Conservation (phyloP, 139 green algal genomes). For the Monoraphidium neglectum region DNA sequence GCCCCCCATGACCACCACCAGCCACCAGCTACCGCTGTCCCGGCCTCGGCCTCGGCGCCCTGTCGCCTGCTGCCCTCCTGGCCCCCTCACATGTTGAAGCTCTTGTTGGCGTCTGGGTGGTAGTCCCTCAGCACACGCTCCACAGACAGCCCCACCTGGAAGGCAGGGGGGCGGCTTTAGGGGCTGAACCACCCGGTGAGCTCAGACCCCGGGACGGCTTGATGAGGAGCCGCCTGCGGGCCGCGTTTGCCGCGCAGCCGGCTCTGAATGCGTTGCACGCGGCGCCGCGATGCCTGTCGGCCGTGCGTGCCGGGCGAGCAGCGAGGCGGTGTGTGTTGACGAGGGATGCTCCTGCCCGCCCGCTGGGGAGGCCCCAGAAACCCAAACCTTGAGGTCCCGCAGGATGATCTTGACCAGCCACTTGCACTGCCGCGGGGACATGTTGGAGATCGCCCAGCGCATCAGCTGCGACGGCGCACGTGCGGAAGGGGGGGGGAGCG, state of each 20-base stretch:
- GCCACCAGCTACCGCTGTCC: no score
- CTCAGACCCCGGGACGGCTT: no score
- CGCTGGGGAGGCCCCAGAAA: not conserved
- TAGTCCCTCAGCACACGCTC: slow-evolving; percentile 59
- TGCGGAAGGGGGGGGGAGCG: not conserved
- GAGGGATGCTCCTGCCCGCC: not conserved
- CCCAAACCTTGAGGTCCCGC: slow-evolving; percentile 61
- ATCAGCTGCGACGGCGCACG: not conserved
- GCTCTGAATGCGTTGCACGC: no score
- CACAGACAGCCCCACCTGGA: slow-evolving; percentile 64
- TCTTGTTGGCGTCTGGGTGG: slow-evolving; percentile 71
- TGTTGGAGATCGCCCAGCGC: slow-evolving; percentile 34
- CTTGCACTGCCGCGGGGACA: slow-evolving; percentile 59
- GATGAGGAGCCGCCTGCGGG: no score
- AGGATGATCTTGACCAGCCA: slow-evolving; percentile 79
- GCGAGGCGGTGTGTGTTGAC: not conserved
- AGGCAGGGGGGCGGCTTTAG: not conserved
- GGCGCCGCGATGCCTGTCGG: not conserved
- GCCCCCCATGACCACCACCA: slow-evolving; percentile 17
- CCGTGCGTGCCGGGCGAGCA: no score
- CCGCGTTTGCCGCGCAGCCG: no score
- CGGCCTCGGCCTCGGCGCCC: no score
- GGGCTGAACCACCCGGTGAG: not conserved
- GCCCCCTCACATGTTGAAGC: slow-evolving; percentile 44
- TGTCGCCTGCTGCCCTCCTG: no score